These are phyloP conservation scores for Kwoniella bestiolae DNA, from an alignment of 768 basidiomycete genomes.

Conservation along the genomic window DNA sequence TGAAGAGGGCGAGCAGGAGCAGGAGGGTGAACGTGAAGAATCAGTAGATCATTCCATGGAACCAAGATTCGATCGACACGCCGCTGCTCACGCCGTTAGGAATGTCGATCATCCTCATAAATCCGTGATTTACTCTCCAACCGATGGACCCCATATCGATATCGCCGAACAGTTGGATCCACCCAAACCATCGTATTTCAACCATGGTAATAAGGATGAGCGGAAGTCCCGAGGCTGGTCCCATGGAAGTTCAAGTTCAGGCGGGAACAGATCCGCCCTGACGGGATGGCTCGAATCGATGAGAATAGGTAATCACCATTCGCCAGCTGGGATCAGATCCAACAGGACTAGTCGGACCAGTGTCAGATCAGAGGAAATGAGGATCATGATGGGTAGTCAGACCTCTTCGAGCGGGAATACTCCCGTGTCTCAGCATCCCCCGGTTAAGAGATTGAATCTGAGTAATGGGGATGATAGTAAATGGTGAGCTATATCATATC, in stretches of 20 bases:
- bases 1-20: slow-evolving; percentile 15
- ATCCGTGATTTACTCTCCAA: slow-evolving; percentile 13
- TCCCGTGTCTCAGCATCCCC: not conserved
- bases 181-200: slow-evolving; percentile 20
- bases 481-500: slow-evolving; percentile 19
- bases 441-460: not conserved
- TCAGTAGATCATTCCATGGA: slow-evolving; percentile 17
- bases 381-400: slow-evolving; percentile 21
- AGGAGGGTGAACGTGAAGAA: slow-evolving; percentile 3
- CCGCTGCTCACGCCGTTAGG: slow-evolving; percentile 40
- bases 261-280: slow-evolving; percentile 41
- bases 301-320: slow-evolving; percentile 21
- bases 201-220: not conserved
- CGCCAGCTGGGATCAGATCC: slow-evolving; percentile 23
- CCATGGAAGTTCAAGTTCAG: slow-evolving; percentile 33
- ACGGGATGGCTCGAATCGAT: slow-evolving; percentile 48
- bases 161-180: slow-evolving; percentile 29
- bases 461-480: not conserved
- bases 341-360: slow-evolving; percentile 32
- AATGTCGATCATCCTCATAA: slow-evolving; percentile 28
- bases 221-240: slow-evolving; percentile 28
- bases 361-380: slow-evolving; percentile 34
- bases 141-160: slow-evolving; percentile 20
- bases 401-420: slow-evolving; percentile 1
- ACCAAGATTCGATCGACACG: slow-evolving; percentile 28